Conservation (phyloP, 371 early-diverging fungal genomes). For the Lichtheimia ornata region DNA sequence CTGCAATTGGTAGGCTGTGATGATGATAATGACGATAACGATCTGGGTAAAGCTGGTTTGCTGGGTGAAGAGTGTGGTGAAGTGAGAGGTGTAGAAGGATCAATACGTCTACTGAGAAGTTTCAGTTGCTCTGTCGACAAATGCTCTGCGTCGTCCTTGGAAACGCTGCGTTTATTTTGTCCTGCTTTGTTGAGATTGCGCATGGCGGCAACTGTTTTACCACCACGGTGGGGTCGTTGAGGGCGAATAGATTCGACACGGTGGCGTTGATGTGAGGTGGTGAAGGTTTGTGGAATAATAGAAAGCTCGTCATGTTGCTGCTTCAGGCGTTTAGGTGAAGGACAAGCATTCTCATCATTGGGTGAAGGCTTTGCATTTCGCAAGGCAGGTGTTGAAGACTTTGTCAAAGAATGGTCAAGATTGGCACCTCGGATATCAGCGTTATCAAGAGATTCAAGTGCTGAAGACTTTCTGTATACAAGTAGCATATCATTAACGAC, state of each 20-base stretch:
- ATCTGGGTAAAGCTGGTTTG: conserved; percentile 35
- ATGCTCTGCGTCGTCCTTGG: conserved; percentile 5
- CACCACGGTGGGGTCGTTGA: conserved; percentile 25
- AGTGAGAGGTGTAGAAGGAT: conserved; percentile 33
- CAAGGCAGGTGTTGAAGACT: background rate
- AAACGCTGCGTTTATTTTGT: background rate
- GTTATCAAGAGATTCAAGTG: conserved; percentile 1
- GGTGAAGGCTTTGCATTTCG: background rate
- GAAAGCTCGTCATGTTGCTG: background rate
- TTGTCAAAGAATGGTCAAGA: background rate
- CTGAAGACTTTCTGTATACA: background rate
- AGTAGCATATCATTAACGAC: background rate
- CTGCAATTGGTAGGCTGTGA: background rate
- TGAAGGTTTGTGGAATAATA: conserved; percentile 17
- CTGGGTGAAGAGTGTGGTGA: conserved; percentile 37
- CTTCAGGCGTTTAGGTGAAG: background rate
- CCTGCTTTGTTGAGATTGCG: conserved; percentile 6
- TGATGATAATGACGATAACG: conserved; percentile 4
- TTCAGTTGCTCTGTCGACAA: conserved; percentile 37
- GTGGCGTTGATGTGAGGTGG: conserved; percentile 8
- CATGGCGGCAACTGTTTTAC: conserved; percentile 25
- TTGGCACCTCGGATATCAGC: background rate
- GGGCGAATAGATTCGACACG: conserved; percentile 14
- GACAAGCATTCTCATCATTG: conserved; percentile 12
- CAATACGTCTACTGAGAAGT: conserved; percentile 43